A percentile compares a stretch with the other conserved stretches of the same genome.
These are phyloP conservation scores for Coelastrella sp. DNA, from an alignment of 139 green algal genomes.

Conservation along the genomic window DNA sequence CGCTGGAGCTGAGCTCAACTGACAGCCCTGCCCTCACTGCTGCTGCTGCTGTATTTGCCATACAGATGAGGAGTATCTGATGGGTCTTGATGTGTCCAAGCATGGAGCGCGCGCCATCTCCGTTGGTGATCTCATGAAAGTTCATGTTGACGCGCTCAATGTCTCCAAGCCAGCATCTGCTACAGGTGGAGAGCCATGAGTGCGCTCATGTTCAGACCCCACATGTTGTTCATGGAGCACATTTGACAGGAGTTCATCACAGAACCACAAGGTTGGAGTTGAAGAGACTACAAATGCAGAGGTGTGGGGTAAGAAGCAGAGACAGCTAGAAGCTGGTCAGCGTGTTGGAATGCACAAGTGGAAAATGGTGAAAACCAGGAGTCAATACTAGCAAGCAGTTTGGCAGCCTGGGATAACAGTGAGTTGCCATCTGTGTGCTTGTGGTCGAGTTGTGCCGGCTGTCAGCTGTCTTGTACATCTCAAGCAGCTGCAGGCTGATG, in stretches of 20 bases:
- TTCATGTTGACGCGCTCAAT: neutral
- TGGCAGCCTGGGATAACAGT: neutral
- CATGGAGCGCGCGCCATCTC: constrained; percentile 35
- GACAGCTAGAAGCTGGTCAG: neutral
- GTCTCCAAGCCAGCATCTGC: neutral
- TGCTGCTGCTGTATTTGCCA: constrained; percentile 41
- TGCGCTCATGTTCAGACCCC: too few species aligned
- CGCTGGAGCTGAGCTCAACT: neutral
- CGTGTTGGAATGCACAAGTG: neutral
- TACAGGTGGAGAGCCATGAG: neutral
- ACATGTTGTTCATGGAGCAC: too few species aligned
- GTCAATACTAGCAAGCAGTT: neutral
- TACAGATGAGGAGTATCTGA: constrained; percentile 34
- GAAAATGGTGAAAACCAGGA: neutral
- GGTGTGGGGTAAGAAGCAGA: too few species aligned
- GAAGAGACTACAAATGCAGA: too few species aligned
- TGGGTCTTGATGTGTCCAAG: constrained; percentile 44
- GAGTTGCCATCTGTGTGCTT: neutral
- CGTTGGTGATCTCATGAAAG: neutral
- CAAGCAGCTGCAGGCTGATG: too few species aligned
- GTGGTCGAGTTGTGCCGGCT: too few species aligned
- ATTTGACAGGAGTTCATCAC: too few species aligned
- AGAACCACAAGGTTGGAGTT: too few species aligned
- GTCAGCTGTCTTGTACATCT: too few species aligned
- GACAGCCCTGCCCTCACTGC: neutral